phyloP scores from a whole-genome alignment of 208 protist species.

The Blastocrithidia nonstop region DNA sequence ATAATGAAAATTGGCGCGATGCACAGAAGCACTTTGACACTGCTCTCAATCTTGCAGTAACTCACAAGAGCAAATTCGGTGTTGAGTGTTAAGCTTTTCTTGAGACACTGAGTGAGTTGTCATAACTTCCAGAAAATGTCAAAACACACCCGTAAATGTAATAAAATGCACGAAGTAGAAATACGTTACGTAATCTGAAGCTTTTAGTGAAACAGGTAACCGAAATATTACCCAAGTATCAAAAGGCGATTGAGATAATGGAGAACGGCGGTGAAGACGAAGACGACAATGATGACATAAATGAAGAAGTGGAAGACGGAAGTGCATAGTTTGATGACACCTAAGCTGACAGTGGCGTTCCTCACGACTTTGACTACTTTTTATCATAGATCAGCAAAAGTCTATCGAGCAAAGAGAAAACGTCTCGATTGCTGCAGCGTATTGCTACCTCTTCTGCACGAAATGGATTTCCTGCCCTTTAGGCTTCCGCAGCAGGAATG shows the following conservation, averaged over 20 bases:
- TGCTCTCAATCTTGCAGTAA: constrained; percentile 12
- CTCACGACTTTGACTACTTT: no score
- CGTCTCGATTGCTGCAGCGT: no score
- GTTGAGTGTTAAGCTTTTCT: constrained; percentile 1
- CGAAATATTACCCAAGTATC: constrained; percentile 4
- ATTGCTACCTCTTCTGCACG: no score
- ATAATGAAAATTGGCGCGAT: constrained; percentile 14
- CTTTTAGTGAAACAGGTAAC: neutral
- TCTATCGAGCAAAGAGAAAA: no score
- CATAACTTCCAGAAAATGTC: no score
- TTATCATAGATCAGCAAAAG: no score
- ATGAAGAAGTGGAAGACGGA: constrained; percentile 11
- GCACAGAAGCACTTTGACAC: constrained; percentile 21
- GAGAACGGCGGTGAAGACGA: constrained; percentile 12
- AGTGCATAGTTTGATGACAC: constrained; percentile 1
- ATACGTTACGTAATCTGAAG: neutral
- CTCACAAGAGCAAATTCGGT: constrained; percentile 8
- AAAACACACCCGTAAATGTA: no score
- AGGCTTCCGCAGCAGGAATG: no score
- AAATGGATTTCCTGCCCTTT: no score
- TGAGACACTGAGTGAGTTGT: neutral
- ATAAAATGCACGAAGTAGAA: no score
- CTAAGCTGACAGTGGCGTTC: no score
- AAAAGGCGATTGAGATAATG: constrained; percentile 18
- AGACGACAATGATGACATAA: constrained; percentile 14